Evolutionary conservation across 73 alveolate genomes (phyloP).

Genomic region (Paramecium primaurelia): DNA sequence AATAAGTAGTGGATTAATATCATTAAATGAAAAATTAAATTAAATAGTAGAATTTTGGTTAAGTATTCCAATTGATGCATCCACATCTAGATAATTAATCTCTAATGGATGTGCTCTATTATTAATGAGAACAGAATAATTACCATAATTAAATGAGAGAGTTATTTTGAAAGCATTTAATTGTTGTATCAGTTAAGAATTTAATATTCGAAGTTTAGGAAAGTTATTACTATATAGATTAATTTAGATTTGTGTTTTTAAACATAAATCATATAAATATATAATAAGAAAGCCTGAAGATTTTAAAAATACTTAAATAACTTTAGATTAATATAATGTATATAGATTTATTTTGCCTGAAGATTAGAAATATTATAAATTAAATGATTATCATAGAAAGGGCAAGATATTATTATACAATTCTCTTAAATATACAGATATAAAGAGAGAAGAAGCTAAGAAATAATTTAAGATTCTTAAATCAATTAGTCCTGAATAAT

Average conservation of each 20-base stretch:
- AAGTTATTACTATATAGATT: background rate
- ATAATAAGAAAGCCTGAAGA: background rate
- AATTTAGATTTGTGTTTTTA: background rate
- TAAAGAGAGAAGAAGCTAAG: background rate
- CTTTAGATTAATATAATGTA: background rate
- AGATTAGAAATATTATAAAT: background rate
- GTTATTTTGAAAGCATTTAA: background rate
- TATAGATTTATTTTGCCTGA: background rate
- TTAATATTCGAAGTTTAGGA: conserved; percentile 2
- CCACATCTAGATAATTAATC: background rate
- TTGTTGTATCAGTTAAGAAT: background rate
- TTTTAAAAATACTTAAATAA: background rate
- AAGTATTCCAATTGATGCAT: background rate
- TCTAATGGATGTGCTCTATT: background rate
- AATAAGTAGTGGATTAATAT: background rate
- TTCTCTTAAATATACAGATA: background rate
- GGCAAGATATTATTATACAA: background rate
- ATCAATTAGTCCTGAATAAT: background rate
- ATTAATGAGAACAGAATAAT: background rate
- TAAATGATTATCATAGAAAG: background rate
- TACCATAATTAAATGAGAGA: background rate
- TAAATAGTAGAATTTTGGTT: background rate
- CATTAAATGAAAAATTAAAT: background rate
- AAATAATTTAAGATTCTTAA: background rate
- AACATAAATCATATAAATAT: background rate